Evolutionary conservation across 1,139 yeast species (phyloP).

Genomic region (Saccharomyces uvarum): DNA sequence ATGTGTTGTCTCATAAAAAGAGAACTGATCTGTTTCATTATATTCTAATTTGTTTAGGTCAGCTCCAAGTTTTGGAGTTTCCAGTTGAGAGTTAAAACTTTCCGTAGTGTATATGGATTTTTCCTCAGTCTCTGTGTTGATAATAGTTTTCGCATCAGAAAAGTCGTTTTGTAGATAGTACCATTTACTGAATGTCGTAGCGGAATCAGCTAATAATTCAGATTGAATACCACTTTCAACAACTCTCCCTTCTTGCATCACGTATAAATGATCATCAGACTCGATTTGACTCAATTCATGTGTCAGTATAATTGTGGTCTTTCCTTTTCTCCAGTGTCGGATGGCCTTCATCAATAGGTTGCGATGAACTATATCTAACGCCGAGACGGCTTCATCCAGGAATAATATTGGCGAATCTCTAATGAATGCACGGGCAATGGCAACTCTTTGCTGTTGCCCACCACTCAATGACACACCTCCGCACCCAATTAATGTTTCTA

Average conservation of each 20-base stretch:
- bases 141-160: not conserved
- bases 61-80: conserved; percentile 9
- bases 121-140: not conserved
- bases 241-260: conserved; percentile 53
- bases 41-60: conserved; percentile 3
- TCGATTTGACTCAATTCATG: conserved; percentile 61
- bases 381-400: conserved; percentile 80
- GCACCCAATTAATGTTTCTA: conserved; percentile 45
- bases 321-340: conserved; percentile 53
- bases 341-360: conserved; percentile 42
- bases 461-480: conserved; percentile 62
- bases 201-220: conserved; percentile 26
- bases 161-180: not conserved
- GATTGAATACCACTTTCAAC: conserved; percentile 38
- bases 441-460: conserved; percentile 79
- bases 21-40: not conserved
- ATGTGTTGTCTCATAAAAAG: not conserved
- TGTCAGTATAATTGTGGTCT: conserved; percentile 72
- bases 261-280: conserved; percentile 45
- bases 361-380: conserved; percentile 54
- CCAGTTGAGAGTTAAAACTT: conserved; percentile 8
- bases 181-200: conserved; percentile 9
- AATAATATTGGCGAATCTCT: conserved; percentile 67
- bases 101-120: not conserved
- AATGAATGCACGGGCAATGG: conserved; percentile 73